Conservation (phyloP, 1,284 basidiomycete species). For the Cutaneotrichosporon cutaneum region DNA sequence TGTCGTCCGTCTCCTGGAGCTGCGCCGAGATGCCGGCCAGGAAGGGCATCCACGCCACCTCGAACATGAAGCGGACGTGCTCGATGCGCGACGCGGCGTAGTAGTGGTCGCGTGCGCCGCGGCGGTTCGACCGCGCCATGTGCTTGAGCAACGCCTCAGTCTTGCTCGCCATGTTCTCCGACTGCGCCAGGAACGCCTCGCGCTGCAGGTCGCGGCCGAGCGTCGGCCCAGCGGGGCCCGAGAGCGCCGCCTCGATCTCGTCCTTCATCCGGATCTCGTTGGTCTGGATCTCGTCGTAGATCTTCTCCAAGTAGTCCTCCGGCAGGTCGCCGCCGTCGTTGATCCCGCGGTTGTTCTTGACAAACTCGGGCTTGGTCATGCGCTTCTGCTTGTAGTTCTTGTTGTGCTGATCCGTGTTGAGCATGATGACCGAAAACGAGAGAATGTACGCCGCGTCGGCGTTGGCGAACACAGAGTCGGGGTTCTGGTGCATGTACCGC, state of each 20-base stretch:
- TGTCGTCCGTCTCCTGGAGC: conserved; percentile 85
- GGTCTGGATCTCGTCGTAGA: conserved; percentile 83
- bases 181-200: conserved; percentile 90
- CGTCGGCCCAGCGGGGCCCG: conserved; percentile 66
- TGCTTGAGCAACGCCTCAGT: conserved; percentile 92
- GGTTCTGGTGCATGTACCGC: conserved; percentile 83
- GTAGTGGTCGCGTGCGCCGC: conserved; percentile 72
- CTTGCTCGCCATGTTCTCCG: conserved; percentile 91
- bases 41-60: conserved; percentile 96
- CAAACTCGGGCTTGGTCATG: conserved; percentile 86
- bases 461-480: conserved; percentile 72
- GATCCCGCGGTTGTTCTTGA: conserved; percentile 91
- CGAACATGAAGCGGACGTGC: conserved; percentile 95
- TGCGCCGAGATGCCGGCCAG: conserved; percentile 89
- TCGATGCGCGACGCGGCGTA: conserved; percentile 92
- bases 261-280: conserved; percentile 99
- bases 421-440: conserved; percentile 87
- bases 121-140: conserved; percentile 79
- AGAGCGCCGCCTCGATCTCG: conserved; percentile 66
- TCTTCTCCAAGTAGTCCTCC: conserved; percentile 71
- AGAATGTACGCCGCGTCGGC: conserved; percentile 87
- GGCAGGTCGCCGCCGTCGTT: conserved; percentile 85
- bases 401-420: conserved; percentile 94
- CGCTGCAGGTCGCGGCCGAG: conserved; percentile 90
- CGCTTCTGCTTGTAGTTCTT: conserved; percentile 82